Base-by-base conservation (phyloP, 2,329 filamentous ascomycete species). In the Ascochyta clinopodiicola region DNA sequence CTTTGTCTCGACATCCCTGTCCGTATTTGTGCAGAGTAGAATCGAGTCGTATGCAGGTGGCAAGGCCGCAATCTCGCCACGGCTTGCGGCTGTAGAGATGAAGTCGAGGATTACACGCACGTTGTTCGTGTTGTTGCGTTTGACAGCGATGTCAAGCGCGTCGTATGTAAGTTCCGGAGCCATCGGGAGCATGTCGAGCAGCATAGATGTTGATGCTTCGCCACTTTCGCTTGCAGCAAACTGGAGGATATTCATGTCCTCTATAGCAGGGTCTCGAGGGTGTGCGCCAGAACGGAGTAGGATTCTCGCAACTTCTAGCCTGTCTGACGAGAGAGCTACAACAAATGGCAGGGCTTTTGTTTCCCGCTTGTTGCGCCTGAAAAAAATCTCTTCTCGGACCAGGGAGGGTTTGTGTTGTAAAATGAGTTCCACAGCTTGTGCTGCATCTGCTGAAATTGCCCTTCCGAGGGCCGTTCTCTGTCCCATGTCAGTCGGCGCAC, bases 401-500 rank as follows among this genome's bases (percentile, higher is more conserved):
- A 65, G 37, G 6, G 57, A 36, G 1, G 56, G 54, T 25, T 54
- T 60, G 47, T 44, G 47, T 32, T 63, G 60, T 6, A 59, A 31
- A 12, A 65, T 60, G 10, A 65, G 54, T 34, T 65, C 62, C 21
- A 65, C 55, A 8, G 46, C 62, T 50, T 65, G 62, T 2, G 61
- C 57, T 8, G 61, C 61, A 10, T 65, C 60, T 36, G 62, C 58
- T 3, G 59, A 51, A 3, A 65, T 56, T 1, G 62, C 62, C 25
- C 62, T 53, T 2, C 56, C 54, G 1, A 63, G 55, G 5, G 60
- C 49, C 4, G 62, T 63, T 6, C 62, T 56, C 19, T 45, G 19
- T 1, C 62, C 62, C n/a, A 43, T 19, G 21, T 65, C 62, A 8
- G 58, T 59, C 1, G 57, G 56, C 17, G 62, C 62, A 15, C 59